Evolutionary conservation across 2,329 filamentous ascomycete genomes (phyloP).

Genomic region (Magnaporthiopsis rhizophila): DNA sequence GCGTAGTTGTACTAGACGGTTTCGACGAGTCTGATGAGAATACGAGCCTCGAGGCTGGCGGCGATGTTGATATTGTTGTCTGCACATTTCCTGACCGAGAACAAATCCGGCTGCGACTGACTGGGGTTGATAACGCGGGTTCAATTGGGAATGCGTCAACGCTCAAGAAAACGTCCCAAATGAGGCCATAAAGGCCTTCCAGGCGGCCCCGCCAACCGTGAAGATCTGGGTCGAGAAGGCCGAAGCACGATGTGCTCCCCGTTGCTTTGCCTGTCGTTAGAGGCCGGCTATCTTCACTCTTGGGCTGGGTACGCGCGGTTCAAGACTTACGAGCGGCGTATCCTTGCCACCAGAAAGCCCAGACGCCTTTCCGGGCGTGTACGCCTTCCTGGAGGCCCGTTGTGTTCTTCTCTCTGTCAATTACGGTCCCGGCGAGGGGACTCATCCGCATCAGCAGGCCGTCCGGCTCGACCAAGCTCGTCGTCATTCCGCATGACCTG

Average conservation of each 20-base stretch:
- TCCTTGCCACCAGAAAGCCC: neutral
- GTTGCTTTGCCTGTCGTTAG: neutral
- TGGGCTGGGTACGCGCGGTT: no score
- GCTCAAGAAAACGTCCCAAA: conserved; percentile 6
- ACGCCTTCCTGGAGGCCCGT: neutral
- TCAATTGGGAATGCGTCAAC: conserved; percentile 6
- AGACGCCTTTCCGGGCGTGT: neutral
- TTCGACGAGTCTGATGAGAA: conserved; percentile 24
- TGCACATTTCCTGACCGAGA: conserved; percentile 46
- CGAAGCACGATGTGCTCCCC: conserved; percentile 6
- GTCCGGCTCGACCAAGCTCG: no score
- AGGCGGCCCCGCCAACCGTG: conserved; percentile 8
- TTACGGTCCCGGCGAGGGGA: no score
- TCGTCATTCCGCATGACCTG: no score
- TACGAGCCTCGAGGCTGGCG: conserved; percentile 35
- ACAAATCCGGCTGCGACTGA: conserved; percentile 30
- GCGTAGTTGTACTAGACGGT: neutral
- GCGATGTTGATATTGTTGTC: conserved; percentile 52
- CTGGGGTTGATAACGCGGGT: no score
- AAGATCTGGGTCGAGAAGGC: conserved; percentile 6
- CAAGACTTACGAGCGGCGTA: neutral
- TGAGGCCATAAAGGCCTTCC: conserved; percentile 8
- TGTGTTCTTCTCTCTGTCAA: no score
- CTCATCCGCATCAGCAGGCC: no score
- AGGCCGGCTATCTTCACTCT: no score